phyloP scores from a whole-genome alignment of 2,329 filamentous ascomycete species.

The Pseudogymnoascus sp. region DNA sequence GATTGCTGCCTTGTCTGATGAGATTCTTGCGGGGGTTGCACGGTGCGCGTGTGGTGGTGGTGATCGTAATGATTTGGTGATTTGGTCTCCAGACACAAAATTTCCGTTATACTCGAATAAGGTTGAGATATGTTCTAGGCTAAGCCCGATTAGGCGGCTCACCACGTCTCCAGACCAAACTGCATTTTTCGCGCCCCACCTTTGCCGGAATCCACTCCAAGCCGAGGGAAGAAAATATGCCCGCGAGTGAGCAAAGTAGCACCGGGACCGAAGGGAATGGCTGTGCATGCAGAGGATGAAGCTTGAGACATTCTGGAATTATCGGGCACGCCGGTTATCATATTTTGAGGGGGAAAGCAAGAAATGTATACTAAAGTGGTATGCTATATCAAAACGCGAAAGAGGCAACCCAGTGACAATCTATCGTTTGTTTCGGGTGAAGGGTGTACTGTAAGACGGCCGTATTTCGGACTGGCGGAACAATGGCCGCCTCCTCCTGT shows the following conservation, averaged over 20 bases:
- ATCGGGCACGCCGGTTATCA: neutral
- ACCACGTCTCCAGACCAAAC: conserved; percentile 9
- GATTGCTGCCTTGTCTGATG: conserved; percentile 3
- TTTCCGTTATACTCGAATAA: conserved; percentile 5
- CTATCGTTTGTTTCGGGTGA: neutral
- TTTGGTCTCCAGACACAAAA: conserved; percentile 4
- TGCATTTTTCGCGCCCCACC: conserved; percentile 6
- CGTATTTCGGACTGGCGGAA: conserved; percentile 1
- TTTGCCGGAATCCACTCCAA: conserved; percentile 1
- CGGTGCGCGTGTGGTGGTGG: neutral
- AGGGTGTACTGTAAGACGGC: neutral
- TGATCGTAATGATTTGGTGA: conserved; percentile 6
- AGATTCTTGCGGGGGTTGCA: neutral
- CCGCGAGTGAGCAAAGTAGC: neutral
- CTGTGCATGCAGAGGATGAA: neutral
- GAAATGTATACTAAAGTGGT: neutral
- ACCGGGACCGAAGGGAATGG: neutral
- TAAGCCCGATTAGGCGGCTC: neutral
- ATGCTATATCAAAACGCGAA: neutral
- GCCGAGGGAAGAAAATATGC: conserved; percentile 6
- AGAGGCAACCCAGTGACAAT: neutral
- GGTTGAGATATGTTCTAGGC: neutral
- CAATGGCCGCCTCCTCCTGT: neutral
- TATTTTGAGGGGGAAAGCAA: neutral
- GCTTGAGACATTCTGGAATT: neutral